Conservation (phyloP, 257 asterid genomes). For the Datura wrightii region DNA sequence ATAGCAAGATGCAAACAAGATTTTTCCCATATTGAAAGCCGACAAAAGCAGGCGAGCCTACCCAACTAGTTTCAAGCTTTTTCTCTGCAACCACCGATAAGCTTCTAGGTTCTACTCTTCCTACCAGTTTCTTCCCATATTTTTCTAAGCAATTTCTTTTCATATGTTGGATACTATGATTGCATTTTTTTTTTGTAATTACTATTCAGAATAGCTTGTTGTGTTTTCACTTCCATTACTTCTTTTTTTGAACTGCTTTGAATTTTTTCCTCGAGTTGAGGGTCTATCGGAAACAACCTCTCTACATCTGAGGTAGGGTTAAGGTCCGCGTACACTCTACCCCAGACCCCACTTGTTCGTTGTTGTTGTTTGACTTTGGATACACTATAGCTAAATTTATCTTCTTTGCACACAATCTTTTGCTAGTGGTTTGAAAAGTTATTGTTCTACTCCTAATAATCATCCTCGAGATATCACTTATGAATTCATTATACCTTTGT, state of each 20-base stretch:
- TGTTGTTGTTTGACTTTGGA: not conserved
- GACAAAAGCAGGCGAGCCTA: not conserved
- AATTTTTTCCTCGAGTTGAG: too few relatives aligned
- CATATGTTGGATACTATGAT: too few relatives aligned
- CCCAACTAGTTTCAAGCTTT: not conserved
- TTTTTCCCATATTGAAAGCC: not conserved
- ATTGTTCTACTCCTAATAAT: not conserved
- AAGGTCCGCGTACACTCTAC: too few relatives aligned
- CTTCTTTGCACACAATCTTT: not conserved
- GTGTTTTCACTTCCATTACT: too few relatives aligned
- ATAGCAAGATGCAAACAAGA: slow-evolving; percentile 9
- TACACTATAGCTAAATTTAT: not conserved
- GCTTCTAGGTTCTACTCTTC: not conserved
- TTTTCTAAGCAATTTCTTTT: not conserved
- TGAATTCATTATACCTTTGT: not conserved
- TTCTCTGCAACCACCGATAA: not conserved
- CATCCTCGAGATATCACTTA: not conserved
- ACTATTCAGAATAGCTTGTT: too few relatives aligned
- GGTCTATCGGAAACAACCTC: too few relatives aligned
- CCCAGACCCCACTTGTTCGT: too few relatives aligned
- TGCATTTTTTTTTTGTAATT: too few relatives aligned
- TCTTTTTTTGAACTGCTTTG: too few relatives aligned
- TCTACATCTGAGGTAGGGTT: too few relatives aligned
- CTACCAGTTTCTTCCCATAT: not conserved
- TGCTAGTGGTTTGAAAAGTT: not conserved